A percentile compares a stretch with the other conserved stretches of the same genome.
These are phyloP conservation scores for Calocybe gangraenosa DNA, from an alignment of 768 basidiomycete genomes.

Conservation along the genomic window DNA sequence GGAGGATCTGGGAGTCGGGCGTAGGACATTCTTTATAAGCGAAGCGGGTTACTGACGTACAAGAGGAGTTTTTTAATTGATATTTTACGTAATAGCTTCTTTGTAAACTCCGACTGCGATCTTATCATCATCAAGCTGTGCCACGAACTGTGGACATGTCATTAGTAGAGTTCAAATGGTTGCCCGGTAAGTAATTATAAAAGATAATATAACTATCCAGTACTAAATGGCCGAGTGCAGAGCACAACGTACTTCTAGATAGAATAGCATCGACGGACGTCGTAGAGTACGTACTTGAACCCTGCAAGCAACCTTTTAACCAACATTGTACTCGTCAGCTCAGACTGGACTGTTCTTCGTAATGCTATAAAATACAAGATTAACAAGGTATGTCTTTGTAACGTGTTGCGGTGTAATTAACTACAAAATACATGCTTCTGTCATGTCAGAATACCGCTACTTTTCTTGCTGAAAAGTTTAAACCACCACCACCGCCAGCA, in stretches of 20 bases:
- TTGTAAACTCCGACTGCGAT: no score
- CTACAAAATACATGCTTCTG: conserved; percentile 2
- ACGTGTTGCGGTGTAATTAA: conserved; percentile 1
- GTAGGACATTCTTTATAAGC: conserved; percentile 25
- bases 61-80: not conserved
- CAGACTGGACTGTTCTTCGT: conserved; percentile 67
- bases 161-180: conserved; percentile 42
- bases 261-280: conserved; percentile 62
- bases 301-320: conserved; percentile 6
- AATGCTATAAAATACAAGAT: conserved; percentile 72
- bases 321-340: conserved; percentile 29
- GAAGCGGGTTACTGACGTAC: not conserved
- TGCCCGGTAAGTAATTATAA: conserved; percentile 36
- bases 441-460: conserved; percentile 44
- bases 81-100: no score
- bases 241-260: conserved; percentile 54
- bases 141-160: no score
- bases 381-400: conserved; percentile 44
- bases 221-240: conserved; percentile 27
- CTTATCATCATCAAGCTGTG: no score
- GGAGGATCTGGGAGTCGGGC: conserved; percentile 20
- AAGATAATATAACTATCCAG: no score
- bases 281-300: conserved; percentile 44
- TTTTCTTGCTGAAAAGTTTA: conserved; percentile 39
- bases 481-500: conserved; percentile 28